Evolutionary conservation across 257 asterid species (phyloP).

Genomic region (Fraxinus quadrangulata): DNA sequence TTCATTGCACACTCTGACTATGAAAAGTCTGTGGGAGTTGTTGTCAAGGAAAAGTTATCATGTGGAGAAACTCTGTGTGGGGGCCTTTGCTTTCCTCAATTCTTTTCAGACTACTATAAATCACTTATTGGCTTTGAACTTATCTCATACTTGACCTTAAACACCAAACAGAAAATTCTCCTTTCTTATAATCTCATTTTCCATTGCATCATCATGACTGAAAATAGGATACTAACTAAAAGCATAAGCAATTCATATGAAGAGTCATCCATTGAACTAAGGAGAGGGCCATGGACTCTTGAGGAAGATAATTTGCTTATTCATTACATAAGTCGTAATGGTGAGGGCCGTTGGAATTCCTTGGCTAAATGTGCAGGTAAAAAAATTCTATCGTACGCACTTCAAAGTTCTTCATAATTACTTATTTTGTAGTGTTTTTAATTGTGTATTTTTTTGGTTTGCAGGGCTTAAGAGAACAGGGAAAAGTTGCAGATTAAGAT

Average conservation of each 20-base stretch:
- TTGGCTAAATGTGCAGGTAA: constrained; percentile 75
- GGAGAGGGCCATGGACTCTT: constrained; percentile 93
- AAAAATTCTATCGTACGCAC: neutral
- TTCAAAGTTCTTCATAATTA: neutral
- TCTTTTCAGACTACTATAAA: constrained; percentile 41
- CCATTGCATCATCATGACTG: constrained; percentile 32
- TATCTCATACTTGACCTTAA: constrained; percentile 15
- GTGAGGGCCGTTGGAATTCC: constrained; percentile 90
- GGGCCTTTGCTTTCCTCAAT: constrained; percentile 15
- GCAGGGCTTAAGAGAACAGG: constrained; percentile 87
- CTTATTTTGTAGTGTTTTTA: neutral
- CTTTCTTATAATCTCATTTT: neutral
- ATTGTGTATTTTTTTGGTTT: neutral
- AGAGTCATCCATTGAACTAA: constrained; percentile 40
- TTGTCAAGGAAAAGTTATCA: constrained; percentile 4
- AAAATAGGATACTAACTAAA: constrained; percentile 7
- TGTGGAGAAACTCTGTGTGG: constrained; percentile 23
- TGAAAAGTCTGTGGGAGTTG: constrained; percentile 37
- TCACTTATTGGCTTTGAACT: constrained; percentile 25
- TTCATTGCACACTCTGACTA: constrained; percentile 37
- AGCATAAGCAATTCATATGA: constrained; percentile 27
- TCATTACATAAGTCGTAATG: constrained; percentile 53
- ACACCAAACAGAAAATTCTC: neutral
- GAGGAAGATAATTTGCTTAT: constrained; percentile 86
- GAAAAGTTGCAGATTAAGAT: constrained; percentile 85